Percentiles rank a stretch among this genome's conserved stretches.
phyloP scores from a whole-genome alignment of 2,329 filamentous ascomycete genomes.

The Torrubiella hemipterigena region DNA sequence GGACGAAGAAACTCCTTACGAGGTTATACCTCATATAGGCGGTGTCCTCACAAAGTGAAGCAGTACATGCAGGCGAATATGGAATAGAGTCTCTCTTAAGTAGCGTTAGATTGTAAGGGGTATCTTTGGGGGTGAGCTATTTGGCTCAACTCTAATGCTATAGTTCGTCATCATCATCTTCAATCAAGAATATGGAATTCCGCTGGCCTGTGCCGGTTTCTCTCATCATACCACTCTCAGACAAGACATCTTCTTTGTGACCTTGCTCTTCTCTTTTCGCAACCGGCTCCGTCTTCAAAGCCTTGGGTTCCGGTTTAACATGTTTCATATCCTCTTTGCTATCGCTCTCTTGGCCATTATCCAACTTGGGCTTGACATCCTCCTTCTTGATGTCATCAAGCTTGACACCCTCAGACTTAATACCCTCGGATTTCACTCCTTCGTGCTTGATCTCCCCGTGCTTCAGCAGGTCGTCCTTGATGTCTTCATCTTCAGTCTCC shows the following conservation, averaged over 20 bases:
- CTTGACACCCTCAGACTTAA: constrained; percentile 3
- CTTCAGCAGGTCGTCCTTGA: no score
- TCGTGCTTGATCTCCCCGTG: constrained; percentile 4
- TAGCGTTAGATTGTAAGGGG: no score
- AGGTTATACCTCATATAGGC: no score
- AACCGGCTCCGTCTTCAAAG: background rate
- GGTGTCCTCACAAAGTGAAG: no score
- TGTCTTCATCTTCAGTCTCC: constrained; percentile 2
- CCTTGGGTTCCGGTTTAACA: background rate
- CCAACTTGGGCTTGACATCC: constrained; percentile 1
- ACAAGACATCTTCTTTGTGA: background rate
- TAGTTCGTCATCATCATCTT: constrained; percentile 1
- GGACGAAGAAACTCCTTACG: no score
- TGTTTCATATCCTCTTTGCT: no score
- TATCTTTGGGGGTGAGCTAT: no score
- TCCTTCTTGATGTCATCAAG: constrained; percentile 4
- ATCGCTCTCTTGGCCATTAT: background rate
- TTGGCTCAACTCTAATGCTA: no score
- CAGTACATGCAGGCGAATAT: no score
- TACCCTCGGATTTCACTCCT: background rate
- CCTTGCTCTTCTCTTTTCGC: background rate
- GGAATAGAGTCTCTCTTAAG: no score
- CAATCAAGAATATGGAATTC: background rate
- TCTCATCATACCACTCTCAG: background rate
- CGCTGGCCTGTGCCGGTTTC: background rate